Evolutionary conservation across 2,329 filamentous ascomycete species (phyloP).

Genomic region (Hymenoscyphus fructigenus): DNA sequence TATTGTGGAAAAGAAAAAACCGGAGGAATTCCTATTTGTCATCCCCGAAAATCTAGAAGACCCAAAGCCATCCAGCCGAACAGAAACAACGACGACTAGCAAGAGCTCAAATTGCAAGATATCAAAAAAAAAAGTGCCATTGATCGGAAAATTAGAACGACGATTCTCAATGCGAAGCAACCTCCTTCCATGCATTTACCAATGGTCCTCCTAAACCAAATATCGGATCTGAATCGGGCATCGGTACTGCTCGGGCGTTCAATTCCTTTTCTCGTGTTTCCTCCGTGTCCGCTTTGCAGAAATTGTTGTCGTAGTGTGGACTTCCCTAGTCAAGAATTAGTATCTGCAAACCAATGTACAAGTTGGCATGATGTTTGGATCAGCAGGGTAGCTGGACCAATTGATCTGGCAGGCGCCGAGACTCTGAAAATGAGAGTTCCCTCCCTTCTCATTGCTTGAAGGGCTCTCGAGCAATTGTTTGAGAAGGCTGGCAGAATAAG

Average conservation of each 20-base stretch:
- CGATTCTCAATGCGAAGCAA: constrained; percentile 1
- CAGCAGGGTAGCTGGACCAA: background rate
- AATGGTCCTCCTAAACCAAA: constrained; percentile 24
- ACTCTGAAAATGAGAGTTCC: no score
- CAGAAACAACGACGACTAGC: no score
- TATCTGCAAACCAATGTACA: no score
- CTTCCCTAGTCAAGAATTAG: constrained; percentile 16
- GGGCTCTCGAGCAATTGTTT: background rate
- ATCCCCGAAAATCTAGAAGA: no score
- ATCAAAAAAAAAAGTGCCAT: no score
- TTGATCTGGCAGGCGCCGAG: no score
- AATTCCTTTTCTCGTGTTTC: constrained; percentile 22
- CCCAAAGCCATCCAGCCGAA: no score
- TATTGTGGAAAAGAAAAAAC: no score
- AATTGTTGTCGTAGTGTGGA: constrained; percentile 30
- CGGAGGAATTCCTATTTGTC: no score
- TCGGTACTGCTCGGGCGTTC: constrained; percentile 24
- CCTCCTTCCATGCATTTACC: constrained; percentile 23
- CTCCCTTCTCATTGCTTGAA: no score
- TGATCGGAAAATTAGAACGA: background rate
- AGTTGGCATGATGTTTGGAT: background rate
- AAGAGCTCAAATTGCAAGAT: no score
- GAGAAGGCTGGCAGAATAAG: no score
- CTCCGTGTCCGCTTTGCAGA: constrained; percentile 25
- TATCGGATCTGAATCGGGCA: constrained; percentile 24